Evolutionary conservation across 2,329 filamentous ascomycete species (phyloP).

Genomic region (Plectosphaerella plurivora): DNA sequence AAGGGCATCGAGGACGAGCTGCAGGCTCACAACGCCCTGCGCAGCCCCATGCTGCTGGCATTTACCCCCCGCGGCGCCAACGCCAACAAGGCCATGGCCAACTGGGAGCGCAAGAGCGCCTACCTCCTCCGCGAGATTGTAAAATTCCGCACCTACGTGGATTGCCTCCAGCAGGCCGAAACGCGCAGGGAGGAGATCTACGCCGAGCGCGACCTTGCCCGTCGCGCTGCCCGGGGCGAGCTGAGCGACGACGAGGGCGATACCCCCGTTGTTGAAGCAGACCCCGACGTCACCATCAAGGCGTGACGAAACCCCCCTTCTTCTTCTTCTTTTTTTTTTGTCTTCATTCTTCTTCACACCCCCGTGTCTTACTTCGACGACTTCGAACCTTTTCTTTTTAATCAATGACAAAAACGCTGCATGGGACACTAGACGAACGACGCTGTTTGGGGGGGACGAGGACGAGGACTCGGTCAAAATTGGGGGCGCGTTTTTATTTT

Average conservation of each 20-base stretch:
- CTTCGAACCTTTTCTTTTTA: neutral
- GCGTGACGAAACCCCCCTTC: constrained; percentile 14
- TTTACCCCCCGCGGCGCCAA: constrained; percentile 85
- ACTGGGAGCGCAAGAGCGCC: constrained; percentile 95
- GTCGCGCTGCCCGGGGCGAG: constrained; percentile 44
- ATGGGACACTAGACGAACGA: neutral
- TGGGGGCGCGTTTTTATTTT: neutral
- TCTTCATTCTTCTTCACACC: neutral
- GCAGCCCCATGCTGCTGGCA: constrained; percentile 81
- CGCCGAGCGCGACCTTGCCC: constrained; percentile 48
- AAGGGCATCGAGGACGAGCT: constrained; percentile 82
- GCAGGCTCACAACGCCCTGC: constrained; percentile 80
- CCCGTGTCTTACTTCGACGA: too few relatives aligned
- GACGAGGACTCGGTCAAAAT: too few relatives aligned
- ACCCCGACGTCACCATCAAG: constrained; percentile 25
- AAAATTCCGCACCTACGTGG: constrained; percentile 94
- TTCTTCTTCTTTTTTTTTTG: neutral
- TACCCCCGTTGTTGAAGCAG: constrained; percentile 21
- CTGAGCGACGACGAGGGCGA: constrained; percentile 35
- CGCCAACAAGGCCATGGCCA: constrained; percentile 78
- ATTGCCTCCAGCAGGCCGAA: constrained; percentile 71
- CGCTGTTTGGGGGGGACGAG: neutral
- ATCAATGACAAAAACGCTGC: neutral
- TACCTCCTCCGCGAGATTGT: constrained; percentile 92
- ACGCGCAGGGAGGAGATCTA: constrained; percentile 68